These are phyloP conservation scores for Vanrija sp. DNA, from an alignment of 1,284 basidiomycete species.

Conservation along the genomic window DNA sequence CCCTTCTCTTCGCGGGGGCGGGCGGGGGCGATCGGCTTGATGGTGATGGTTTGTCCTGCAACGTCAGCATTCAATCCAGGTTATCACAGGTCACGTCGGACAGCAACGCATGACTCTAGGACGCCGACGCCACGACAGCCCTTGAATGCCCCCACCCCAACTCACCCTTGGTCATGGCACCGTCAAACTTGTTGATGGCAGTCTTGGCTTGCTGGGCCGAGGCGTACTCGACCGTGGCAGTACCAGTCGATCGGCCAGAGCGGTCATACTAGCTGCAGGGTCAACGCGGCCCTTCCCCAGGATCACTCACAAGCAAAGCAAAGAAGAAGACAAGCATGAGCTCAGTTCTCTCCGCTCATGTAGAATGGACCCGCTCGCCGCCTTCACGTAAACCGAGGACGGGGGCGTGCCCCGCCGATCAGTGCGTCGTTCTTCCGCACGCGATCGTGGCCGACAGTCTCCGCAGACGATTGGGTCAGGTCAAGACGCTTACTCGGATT, in stretches of 20 bases:
- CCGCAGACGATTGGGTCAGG: neutral
- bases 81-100: neutral
- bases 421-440: neutral
- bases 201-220: constrained; percentile 70
- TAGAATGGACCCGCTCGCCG: neutral
- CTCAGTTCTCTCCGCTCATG: constrained; percentile 3
- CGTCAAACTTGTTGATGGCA: constrained; percentile 82
- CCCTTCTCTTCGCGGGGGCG: constrained; percentile 1
- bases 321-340: constrained; percentile 25
- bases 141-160: neutral
- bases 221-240: constrained; percentile 77
- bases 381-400: neutral
- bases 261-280: constrained; percentile 71
- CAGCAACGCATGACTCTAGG: no score
- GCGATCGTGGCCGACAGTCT: neutral
- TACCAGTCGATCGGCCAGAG: constrained; percentile 85
- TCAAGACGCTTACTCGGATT: constrained; percentile 70
- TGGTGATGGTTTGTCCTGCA: constrained; percentile 74
- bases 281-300: constrained; percentile 18
- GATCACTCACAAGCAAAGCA: constrained; percentile 24
- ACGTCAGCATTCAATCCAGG: neutral
- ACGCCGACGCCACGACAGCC: no score
- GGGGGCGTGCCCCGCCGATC: neutral
- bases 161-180: constrained; percentile 83
- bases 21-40: constrained; percentile 54